These are phyloP conservation scores for Phycomyces nitens DNA, from an alignment of 192 early-diverging fungal genomes.

Conservation along the genomic window DNA sequence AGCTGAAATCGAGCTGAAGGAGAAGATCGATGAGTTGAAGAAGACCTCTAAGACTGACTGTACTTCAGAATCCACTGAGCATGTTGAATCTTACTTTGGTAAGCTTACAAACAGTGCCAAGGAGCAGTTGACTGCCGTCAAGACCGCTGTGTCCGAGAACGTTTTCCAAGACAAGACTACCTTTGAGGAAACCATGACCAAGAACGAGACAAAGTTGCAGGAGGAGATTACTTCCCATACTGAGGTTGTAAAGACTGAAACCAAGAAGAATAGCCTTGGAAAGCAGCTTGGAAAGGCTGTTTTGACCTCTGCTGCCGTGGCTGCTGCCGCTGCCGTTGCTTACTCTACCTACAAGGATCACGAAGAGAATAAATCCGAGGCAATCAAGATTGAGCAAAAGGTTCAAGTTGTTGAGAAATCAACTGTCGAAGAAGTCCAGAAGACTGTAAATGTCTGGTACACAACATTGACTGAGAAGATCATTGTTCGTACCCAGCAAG, in stretches of 20 bases:
- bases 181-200: neutral
- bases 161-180: neutral
- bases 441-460: conserved; percentile 16
- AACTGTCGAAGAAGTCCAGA: conserved; percentile 4
- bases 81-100: conserved; percentile 15
- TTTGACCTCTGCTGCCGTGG: conserved; percentile 10
- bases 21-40: conserved; percentile 1
- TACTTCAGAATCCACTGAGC: neutral
- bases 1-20: conserved; percentile 16
- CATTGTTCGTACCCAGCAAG: conserved; percentile 15
- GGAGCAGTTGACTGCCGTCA: conserved; percentile 2
- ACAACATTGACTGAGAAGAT: conserved; percentile 3
- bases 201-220: neutral
- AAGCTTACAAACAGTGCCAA: conserved; percentile 4
- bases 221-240: conserved; percentile 7
- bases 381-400: neutral
- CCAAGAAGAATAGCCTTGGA: conserved; percentile 4
- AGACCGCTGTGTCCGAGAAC: neutral
- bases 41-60: neutral
- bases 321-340: conserved; percentile 20
- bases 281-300: conserved; percentile 13
- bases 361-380: conserved; percentile 12
- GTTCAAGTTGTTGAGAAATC: conserved; percentile 9
- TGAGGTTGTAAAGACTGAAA: conserved; percentile 6
- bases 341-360: conserved; percentile 2